Conservation (phyloP, 768 basidiomycete genomes). For the Albatrellus ellisii region DNA sequence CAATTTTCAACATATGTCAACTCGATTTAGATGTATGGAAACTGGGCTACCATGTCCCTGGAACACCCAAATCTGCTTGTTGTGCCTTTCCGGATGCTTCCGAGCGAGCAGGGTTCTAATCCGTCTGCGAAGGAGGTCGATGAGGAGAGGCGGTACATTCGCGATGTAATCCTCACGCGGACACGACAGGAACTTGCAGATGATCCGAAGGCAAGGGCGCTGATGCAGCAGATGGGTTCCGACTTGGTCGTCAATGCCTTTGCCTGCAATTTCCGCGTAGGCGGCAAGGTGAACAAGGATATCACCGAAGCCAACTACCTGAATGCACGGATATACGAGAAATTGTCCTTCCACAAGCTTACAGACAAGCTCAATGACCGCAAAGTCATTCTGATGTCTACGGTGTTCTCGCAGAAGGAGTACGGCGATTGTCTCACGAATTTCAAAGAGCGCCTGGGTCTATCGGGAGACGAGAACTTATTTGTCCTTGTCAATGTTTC, state of each 20-base stretch:
- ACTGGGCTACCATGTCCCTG: constrained; percentile 28
- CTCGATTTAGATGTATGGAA: constrained; percentile 19
- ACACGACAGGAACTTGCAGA: constrained; percentile 8
- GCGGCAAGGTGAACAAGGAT: constrained; percentile 23
- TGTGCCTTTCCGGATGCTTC: constrained; percentile 27
- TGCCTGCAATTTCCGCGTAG: constrained; percentile 28
- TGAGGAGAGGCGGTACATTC: constrained; percentile 13
- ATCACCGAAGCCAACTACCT: constrained; percentile 29
- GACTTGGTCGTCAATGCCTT: constrained; percentile 34
- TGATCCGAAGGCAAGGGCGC: constrained; percentile 4
- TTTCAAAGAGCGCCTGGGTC: constrained; percentile 26
- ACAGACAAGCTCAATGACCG: constrained; percentile 16
- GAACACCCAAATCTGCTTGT: constrained; percentile 23
- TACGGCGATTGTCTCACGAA: constrained; percentile 23
- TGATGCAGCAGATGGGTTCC: constrained; percentile 11
- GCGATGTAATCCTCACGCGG: constrained; percentile 7
- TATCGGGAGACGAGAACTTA: constrained; percentile 21
- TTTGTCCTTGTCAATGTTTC: constrained; percentile 25
- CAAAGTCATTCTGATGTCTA: constrained; percentile 17
- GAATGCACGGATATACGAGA: constrained; percentile 26
- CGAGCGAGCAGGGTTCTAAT: constrained; percentile 18
- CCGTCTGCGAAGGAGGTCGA: constrained; percentile 15
- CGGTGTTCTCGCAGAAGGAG: constrained; percentile 19
- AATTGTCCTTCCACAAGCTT: constrained; percentile 22
- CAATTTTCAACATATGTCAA: not conserved